These are phyloP conservation scores for Adiantum capillusveneris DNA, from an alignment of 75 land plant genomes.

Conservation along the genomic window DNA sequence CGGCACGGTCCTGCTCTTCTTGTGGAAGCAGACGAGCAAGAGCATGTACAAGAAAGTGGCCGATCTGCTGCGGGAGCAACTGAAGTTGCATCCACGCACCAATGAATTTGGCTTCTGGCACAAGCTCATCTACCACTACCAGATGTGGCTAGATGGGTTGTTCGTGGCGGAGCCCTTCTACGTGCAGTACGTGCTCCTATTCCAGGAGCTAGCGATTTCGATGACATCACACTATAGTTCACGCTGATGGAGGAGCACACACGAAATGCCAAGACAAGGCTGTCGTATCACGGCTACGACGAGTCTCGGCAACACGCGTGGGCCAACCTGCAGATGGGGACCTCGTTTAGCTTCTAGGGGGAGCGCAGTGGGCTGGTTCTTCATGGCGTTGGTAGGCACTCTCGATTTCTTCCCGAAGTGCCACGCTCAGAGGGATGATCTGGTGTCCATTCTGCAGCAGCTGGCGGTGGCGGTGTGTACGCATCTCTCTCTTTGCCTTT, in stretches of 20 bases:
- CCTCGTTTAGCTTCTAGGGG: slow-evolving; percentile 27
- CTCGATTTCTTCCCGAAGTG: slow-evolving; percentile 17
- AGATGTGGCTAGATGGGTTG: slow-evolving; percentile 34
- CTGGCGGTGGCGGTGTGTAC: slow-evolving; percentile 16
- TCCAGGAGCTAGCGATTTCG: slow-evolving; percentile 12
- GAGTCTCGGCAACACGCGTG: slow-evolving; percentile 16
- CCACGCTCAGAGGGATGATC: slow-evolving; percentile 7
- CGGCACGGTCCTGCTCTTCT: slow-evolving; percentile 14
- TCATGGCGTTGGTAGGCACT: slow-evolving; percentile 20
- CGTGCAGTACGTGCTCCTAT: slow-evolving; percentile 17
- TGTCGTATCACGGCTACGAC: slow-evolving; percentile 32
- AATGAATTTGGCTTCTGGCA: slow-evolving; percentile 33
- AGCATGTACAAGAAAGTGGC: slow-evolving; percentile 11
- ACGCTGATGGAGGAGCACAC: slow-evolving; percentile 15
- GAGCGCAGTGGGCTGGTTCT: slow-evolving; percentile 20
- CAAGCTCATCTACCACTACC: slow-evolving; percentile 27
- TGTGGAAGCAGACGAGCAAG: slow-evolving; percentile 8
- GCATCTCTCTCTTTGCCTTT: too few species aligned
- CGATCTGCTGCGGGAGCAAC: slow-evolving; percentile 15
- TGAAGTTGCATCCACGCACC: slow-evolving; percentile 18
- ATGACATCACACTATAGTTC: slow-evolving; percentile 29
- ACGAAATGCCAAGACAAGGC: slow-evolving; percentile 12
- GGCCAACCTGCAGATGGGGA: slow-evolving; percentile 22
- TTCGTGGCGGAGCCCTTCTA: slow-evolving; percentile 39
- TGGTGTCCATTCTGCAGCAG: slow-evolving; percentile 15